Conservation (phyloP, 345 rosid genomes). For the Turnera subulata region DNA sequence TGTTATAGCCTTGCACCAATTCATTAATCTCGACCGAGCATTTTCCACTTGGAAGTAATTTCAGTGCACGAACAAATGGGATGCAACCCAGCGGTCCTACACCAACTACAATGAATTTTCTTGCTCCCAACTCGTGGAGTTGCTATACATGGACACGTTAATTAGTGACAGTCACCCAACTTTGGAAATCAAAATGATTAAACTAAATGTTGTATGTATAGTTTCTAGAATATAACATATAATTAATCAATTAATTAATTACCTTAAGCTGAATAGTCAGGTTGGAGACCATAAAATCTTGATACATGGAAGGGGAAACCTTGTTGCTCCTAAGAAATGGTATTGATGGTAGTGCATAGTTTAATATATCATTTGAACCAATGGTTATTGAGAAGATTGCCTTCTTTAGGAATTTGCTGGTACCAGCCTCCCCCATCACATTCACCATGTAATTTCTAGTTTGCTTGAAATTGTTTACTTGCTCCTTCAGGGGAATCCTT, state of each 20-base stretch:
- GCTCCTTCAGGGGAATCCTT: conserved; percentile 54
- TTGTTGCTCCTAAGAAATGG: too few relatives aligned
- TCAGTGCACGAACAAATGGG: conserved; percentile 47
- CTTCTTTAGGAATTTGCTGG: conserved; percentile 15
- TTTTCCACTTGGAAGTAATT: conserved; percentile 30
- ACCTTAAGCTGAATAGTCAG: too few relatives aligned
- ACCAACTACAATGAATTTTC: conserved; percentile 37
- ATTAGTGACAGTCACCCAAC: too few relatives aligned
- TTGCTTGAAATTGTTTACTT: conserved; percentile 49
- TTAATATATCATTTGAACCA: conserved; percentile 78
- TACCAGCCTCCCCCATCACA: too few relatives aligned
- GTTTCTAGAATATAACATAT: too few relatives aligned
- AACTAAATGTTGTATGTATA: too few relatives aligned
- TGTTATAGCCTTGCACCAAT: conserved; percentile 39
- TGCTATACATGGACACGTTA: too few relatives aligned
- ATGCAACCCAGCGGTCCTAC: conserved; percentile 75
- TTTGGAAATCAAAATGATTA: too few relatives aligned
- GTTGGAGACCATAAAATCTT: too few relatives aligned
- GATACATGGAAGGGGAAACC: too few relatives aligned
- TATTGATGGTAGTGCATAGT: conserved; percentile 13
- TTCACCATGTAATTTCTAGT: conserved; percentile 43
- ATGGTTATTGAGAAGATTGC: conserved; percentile 54
- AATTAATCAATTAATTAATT: too few relatives aligned
- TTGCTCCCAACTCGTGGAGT: conserved; percentile 10
- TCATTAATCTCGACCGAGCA: conserved; percentile 46